phyloP scores from a whole-genome alignment of 495 filamentous ascomycete genomes.

The Massariosphaeria phaeospora region DNA sequence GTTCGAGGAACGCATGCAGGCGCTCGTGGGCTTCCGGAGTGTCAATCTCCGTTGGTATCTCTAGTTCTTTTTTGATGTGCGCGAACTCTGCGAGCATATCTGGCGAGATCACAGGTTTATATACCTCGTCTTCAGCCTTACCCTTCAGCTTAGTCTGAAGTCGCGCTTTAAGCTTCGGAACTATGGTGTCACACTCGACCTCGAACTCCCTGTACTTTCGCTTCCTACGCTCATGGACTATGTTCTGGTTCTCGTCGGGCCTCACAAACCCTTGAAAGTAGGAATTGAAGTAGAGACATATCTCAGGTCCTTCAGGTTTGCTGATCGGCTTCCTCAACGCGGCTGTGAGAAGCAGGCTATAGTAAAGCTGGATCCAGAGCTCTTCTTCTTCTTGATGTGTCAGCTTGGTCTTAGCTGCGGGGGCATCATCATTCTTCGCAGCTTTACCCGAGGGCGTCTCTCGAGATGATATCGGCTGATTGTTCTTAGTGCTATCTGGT shows the following conservation, averaged over 20 bases:
- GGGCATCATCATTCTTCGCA: too few relatives aligned
- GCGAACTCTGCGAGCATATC: not conserved
- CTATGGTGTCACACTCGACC: not conserved
- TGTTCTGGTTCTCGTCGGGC: not conserved
- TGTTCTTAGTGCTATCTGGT: too few relatives aligned
- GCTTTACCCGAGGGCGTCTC: too few relatives aligned
- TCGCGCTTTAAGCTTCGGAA: not conserved
- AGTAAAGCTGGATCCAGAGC: not conserved
- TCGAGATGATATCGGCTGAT: too few relatives aligned
- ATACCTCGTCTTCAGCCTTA: not conserved
- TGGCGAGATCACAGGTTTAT: not conserved
- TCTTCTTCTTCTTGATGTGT: slow-evolving; percentile 3
- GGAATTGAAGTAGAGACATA: slow-evolving; percentile 4
- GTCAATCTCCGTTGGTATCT: too few relatives aligned
- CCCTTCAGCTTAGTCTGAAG: not conserved
- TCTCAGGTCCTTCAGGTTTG: not conserved
- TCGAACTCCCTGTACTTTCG: not conserved
- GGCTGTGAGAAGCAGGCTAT: not conserved
- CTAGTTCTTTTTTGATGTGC: not conserved
- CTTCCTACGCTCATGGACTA: not conserved
- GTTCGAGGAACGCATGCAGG: too few relatives aligned
- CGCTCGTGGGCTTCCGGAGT: too few relatives aligned
- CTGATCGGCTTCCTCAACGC: not conserved
- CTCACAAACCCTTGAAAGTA: not conserved
- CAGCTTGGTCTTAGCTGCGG: too few relatives aligned